Evolutionary conservation across 345 rosid genomes (phyloP).

Genomic region (Rhodamnia argentea): DNA sequence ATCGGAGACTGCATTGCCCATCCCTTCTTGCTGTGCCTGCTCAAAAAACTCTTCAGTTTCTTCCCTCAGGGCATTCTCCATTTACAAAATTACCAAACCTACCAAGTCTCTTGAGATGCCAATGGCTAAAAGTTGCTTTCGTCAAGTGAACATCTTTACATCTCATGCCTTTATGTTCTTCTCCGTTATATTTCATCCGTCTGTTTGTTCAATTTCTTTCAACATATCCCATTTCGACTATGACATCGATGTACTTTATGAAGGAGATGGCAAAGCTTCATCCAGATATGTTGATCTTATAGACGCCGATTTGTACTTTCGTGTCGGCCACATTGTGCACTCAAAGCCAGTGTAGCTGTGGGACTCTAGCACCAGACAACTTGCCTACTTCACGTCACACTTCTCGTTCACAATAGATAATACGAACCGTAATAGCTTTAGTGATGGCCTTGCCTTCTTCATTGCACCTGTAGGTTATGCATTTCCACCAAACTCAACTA

Average conservation of each 20-base stretch:
- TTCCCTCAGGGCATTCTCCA: background rate
- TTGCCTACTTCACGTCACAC: background rate
- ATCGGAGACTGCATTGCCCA: background rate
- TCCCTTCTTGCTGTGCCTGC: background rate
- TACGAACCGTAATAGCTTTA: background rate
- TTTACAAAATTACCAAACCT: background rate
- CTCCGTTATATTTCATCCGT: background rate
- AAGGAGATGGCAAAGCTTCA: background rate
- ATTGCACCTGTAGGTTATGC: constrained; percentile 22
- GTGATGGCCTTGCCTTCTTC: constrained; percentile 27
- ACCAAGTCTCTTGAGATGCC: background rate
- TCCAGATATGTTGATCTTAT: background rate
- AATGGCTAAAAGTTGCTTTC: background rate
- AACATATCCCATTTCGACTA: background rate
- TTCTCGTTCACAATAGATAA: background rate
- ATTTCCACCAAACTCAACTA: constrained; percentile 37
- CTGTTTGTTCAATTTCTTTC: background rate
- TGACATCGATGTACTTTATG: background rate
- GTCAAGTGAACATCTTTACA: background rate
- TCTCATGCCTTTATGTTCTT: background rate
- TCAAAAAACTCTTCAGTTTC: background rate
- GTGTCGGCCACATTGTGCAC: background rate
- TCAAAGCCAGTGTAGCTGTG: background rate
- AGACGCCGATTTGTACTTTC: background rate
- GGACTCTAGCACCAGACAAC: background rate